Conservation (phyloP, 164 flowering plant genomes). For the Amborella trichopoda region DNA sequence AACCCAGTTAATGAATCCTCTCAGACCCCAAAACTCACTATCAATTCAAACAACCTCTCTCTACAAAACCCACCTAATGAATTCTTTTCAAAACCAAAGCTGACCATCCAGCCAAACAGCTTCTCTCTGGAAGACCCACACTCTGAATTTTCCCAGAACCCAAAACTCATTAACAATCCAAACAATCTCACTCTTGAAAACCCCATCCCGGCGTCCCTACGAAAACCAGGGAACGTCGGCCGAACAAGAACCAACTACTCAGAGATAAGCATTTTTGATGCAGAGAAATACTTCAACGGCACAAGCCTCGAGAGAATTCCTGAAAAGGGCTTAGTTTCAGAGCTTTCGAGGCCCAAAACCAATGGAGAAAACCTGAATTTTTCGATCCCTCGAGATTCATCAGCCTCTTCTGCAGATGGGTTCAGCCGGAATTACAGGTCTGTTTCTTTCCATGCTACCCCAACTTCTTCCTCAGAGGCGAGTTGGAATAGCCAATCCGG, state of each 20-base stretch:
- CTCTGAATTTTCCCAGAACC: too few species aligned
- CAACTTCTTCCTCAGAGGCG: constrained; percentile 85
- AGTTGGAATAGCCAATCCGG: constrained; percentile 95
- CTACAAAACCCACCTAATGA: too few species aligned
- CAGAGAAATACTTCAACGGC: constrained; percentile 59
- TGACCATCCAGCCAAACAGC: too few species aligned
- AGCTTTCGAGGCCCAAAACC: constrained; percentile 1
- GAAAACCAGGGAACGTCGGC: neutral
- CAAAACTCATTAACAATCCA: too few species aligned
- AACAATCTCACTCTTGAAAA: too few species aligned
- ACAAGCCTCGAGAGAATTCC: constrained; percentile 11
- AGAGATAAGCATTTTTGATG: constrained; percentile 69
- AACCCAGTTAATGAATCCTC: too few species aligned
- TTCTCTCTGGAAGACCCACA: too few species aligned
- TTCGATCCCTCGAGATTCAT: constrained; percentile 28
- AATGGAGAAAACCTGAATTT: too few species aligned
- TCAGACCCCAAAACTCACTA: too few species aligned
- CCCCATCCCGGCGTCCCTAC: too few species aligned
- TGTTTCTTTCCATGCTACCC: constrained; percentile 63
- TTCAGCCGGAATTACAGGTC: constrained; percentile 28
- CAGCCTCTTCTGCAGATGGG: constrained; percentile 43
- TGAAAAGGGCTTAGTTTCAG: constrained; percentile 4
- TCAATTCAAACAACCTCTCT: too few species aligned
- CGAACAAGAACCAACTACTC: constrained; percentile 16
- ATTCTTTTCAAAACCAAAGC: too few species aligned